Conservation (phyloP, 768 basidiomycete species). For the Boletus eberwhitei region DNA sequence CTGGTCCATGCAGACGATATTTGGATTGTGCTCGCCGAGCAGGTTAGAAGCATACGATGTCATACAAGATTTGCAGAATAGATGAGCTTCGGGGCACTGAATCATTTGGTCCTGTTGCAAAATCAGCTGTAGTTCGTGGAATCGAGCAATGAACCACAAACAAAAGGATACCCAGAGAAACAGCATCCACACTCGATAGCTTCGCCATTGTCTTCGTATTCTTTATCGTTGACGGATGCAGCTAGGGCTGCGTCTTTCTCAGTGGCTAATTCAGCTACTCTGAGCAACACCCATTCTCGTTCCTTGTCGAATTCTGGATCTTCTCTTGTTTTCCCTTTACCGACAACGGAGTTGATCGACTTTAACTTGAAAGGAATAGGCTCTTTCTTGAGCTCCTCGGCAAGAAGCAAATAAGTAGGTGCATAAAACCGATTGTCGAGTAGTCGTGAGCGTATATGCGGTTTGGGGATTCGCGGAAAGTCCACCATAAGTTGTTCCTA, state of each 20-base stretch:
- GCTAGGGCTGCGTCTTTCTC: conserved; percentile 29
- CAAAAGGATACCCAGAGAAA: conserved; percentile 69
- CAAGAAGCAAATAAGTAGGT: conserved; percentile 56
- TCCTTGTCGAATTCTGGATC: conserved; percentile 47
- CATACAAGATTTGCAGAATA: conserved; percentile 79
- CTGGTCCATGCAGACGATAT: conserved; percentile 79
- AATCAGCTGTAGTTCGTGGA: neutral
- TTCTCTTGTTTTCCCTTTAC: conserved; percentile 39
- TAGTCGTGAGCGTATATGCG: conserved; percentile 49
- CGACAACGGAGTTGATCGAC: conserved; percentile 31
- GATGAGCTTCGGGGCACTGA: conserved; percentile 86
- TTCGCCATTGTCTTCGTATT: conserved; percentile 45
- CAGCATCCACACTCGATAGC: conserved; percentile 90
- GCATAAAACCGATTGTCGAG: conserved; percentile 50
- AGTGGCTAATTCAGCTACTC: conserved; percentile 26
- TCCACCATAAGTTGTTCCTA: conserved; percentile 53
- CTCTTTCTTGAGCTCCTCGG: conserved; percentile 30
- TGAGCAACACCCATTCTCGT: conserved; percentile 45
- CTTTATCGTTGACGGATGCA: conserved; percentile 37
- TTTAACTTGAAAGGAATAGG: conserved; percentile 39
- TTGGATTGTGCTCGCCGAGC: conserved; percentile 59
- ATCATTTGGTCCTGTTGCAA: conserved; percentile 68
- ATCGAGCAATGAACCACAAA: conserved; percentile 35
- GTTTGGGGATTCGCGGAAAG: conserved; percentile 57
- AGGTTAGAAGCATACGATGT: conserved; percentile 62